A percentile compares a stretch with the other conserved stretches of the same genome.
These are phyloP conservation scores for Tilletia walkeri DNA, from an alignment of 1,284 basidiomycete genomes.

Conservation along the genomic window DNA sequence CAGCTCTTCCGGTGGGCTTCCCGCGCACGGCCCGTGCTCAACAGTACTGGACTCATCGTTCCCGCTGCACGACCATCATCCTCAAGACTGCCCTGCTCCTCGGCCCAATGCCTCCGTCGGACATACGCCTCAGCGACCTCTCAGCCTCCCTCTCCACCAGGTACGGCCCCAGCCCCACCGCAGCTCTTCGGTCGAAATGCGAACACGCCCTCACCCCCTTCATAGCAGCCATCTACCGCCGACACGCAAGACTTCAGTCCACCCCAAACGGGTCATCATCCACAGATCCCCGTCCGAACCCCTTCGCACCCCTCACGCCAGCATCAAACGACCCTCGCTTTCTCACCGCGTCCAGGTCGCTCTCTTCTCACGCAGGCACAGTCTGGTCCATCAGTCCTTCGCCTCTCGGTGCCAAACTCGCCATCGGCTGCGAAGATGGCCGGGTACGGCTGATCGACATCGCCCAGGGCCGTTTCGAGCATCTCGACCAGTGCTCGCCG, in stretches of 20 bases:
- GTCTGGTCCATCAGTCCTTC: conserved; percentile 92
- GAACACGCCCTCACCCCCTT: conserved; percentile 50
- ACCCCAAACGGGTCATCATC: background rate
- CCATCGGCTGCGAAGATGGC: conserved; percentile 89
- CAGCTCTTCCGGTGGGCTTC: too few relatives aligned
- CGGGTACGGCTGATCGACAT: conserved; percentile 55
- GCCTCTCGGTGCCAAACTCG: conserved; percentile 75
- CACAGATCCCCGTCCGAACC: background rate
- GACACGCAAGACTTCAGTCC: conserved; percentile 1
- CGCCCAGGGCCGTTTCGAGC: too few relatives aligned
- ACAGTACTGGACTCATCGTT: too few relatives aligned
- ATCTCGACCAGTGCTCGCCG: background rate
- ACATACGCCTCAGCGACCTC: too few relatives aligned
- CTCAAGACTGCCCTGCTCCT: too few relatives aligned
- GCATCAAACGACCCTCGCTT: conserved; percentile 23
- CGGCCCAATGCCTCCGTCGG: too few relatives aligned
- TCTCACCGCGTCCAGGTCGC: conserved; percentile 63
- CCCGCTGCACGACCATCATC: too few relatives aligned
- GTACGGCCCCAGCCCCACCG: too few relatives aligned
- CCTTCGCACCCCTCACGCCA: background rate
- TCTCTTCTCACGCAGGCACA: conserved; percentile 79
- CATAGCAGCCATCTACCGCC: conserved; percentile 19
- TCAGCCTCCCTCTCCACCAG: too few relatives aligned
- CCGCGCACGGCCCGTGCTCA: too few relatives aligned
- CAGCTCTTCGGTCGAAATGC: too few relatives aligned